These are phyloP conservation scores for Pogostemon cablin DNA, from an alignment of 257 asterid genomes.

Conservation along the genomic window DNA sequence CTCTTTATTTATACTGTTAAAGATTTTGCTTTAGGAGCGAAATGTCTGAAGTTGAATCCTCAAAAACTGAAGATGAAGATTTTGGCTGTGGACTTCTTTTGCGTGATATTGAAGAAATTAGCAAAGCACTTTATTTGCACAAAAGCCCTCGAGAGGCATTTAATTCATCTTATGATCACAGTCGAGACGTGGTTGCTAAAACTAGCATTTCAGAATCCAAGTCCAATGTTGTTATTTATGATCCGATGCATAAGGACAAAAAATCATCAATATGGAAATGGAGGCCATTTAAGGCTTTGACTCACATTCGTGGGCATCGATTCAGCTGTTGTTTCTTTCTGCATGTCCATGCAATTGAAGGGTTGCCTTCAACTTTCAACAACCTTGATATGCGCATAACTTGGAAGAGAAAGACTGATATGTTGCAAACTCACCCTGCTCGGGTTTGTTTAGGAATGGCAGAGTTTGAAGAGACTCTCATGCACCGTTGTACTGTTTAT, in stretches of 20 bases:
- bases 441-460: conserved; percentile 57
- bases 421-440: conserved; percentile 58
- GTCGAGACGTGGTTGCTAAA: conserved; percentile 31
- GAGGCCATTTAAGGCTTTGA: conserved; percentile 77
- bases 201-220: conserved; percentile 36
- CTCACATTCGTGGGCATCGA: conserved; percentile 54
- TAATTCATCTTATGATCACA: conserved; percentile 38
- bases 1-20: neutral
- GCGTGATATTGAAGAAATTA: conserved; percentile 79
- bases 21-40: conserved; percentile 10
- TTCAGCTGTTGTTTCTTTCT: conserved; percentile 78
- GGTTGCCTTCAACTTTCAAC: conserved; percentile 64
- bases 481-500: conserved; percentile 59
- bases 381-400: conserved; percentile 59
- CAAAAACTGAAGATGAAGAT: conserved; percentile 45
- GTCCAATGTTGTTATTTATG: conserved; percentile 35
- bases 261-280: conserved; percentile 83
- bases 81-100: conserved; percentile 55
- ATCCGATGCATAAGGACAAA: conserved; percentile 50
- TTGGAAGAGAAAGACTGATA: conserved; percentile 67
- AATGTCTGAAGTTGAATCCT: conserved; percentile 31
- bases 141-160: conserved; percentile 46
- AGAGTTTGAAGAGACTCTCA: conserved; percentile 82
- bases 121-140: conserved; percentile 76
- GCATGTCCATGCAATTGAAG: conserved; percentile 74